Base-by-base conservation (phyloP, 805 yeast genomes). In the Middelhovenomyces tepae region DNA sequence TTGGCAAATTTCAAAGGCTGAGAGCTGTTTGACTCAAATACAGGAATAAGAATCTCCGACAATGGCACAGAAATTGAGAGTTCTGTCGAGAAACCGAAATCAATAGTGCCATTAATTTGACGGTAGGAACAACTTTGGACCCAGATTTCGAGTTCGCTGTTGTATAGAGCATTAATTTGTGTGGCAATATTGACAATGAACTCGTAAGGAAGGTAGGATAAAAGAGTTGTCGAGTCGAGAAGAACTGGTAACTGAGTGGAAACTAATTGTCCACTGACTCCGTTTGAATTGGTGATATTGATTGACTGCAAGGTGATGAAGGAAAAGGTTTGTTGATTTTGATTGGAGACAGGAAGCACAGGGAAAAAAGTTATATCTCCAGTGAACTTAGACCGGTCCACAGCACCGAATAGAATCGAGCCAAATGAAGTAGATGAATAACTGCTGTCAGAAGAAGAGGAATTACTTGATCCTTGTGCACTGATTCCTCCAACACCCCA, bases 391-490 rank as follows among this genome's bases (percentile, higher is more conserved):
- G 42, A 31, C 9, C 39, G 32, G 27, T 47, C 49, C 7, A 47
- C 39, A 4, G 43, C 52, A 7, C 52, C 52, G 20, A 47, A 35
- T 33, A 47, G 38, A 20, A 46, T n/a, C n/a, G n/a, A n/a, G n/a
- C n/a, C n/a, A n/a, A n/a, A n/a, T n/a, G n/a, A n/a, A n/a, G n/a
- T n/a, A n/a, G n/a, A n/a, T n/a, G n/a, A n/a, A n/a, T n/a, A n/a
- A n/a, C n/a, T n/a, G n/a, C n/a, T n/a, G n/a, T n/a, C n/a, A n/a
- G n/a, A n/a, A n/a, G n/a, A n/a, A n/a, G n/a, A n/a, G n/a, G n/a
- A n/a, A n/a, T n/a, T n/a, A n/a, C n/a, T n/a, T n/a, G n/a, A n/a
- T n/a, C n/a, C n/a, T n/a, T n/a, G n/a, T n/a, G n/a, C n/a, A n/a
- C n/a, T n/a, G n/a, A n/a, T n/a, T n/a, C n/a, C n/a, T n/a, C n/a